Percentiles rank a stretch among this genome's conserved stretches.
These are phyloP conservation scores for Lactuca saligna DNA, from an alignment of 129 eudicot species.

Conservation along the genomic window DNA sequence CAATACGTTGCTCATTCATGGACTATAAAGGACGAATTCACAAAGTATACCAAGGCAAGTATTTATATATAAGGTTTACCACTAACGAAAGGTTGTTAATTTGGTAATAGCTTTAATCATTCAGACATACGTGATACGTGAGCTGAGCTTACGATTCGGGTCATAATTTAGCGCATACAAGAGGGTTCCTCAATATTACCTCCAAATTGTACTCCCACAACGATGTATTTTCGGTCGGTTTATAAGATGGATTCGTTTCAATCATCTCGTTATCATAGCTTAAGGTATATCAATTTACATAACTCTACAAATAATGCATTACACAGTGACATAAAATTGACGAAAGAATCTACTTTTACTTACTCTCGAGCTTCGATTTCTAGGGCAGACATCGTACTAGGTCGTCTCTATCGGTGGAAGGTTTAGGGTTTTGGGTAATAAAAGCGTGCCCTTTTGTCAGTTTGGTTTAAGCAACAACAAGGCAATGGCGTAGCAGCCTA, in stretches of 20 bases:
- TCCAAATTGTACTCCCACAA: neutral
- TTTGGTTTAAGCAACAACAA: constrained; percentile 7
- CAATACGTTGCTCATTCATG: neutral
- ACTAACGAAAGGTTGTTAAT: neutral
- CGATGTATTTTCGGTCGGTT: neutral
- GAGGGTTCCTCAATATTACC: neutral
- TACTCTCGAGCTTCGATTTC: constrained; percentile 99
- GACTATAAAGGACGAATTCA: neutral
- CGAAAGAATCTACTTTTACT: constrained; percentile 25
- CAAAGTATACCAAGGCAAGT: neutral
- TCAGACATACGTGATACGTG: neutral
- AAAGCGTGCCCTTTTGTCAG: constrained; percentile 2
- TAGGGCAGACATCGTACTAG: constrained; percentile 60
- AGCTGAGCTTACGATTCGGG: constrained; percentile 5
- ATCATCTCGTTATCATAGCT: neutral
- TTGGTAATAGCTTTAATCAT: neutral
- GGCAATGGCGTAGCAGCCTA: constrained; percentile 6
- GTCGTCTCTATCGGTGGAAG: constrained; percentile 1
- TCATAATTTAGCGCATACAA: neutral
- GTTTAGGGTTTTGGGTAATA: constrained; percentile 22
- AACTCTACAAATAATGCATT: neutral
- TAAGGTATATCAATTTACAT: neutral
- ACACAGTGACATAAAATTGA: neutral
- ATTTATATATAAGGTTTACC: neutral
- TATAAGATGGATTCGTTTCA: neutral